Conservation (phyloP, 2,329 filamentous ascomycete species). For the Tolypocladium pustulatum region DNA sequence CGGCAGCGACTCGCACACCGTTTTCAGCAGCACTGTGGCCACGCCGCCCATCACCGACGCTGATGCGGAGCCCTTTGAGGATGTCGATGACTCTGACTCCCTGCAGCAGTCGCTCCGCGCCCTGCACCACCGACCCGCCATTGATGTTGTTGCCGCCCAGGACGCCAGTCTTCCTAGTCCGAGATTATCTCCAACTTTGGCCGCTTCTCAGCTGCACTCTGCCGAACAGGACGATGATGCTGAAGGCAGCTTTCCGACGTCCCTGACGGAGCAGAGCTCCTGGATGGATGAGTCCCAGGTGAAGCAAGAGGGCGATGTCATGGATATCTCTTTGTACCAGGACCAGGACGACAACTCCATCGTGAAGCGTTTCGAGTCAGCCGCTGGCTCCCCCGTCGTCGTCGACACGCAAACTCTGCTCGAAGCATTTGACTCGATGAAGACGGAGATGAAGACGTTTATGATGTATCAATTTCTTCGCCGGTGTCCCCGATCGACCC, state of each 20-base stretch:
- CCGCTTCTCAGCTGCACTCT: constrained; percentile 48
- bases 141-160: constrained; percentile 65
- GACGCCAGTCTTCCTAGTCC: constrained; percentile 93
- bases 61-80: constrained; percentile 51
- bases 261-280: constrained; percentile 15
- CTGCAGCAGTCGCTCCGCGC: constrained; percentile 35
- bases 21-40: constrained; percentile 54
- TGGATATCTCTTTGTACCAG: constrained; percentile 4
- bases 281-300: constrained; percentile 33
- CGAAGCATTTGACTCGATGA: constrained; percentile 83
- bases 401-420: constrained; percentile 80
- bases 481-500: constrained; percentile 74
- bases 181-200: constrained; percentile 82
- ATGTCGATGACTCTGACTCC: constrained; percentile 35
- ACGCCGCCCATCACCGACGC: constrained; percentile 68
- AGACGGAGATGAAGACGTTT: constrained; percentile 83
- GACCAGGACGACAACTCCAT: constrained; percentile 11
- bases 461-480: constrained; percentile 94
- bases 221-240: constrained; percentile 34
- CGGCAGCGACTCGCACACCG: constrained; percentile 45
- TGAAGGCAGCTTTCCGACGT: constrained; percentile 20
- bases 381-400: constrained; percentile 25
- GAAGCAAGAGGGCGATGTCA: constrained; percentile 13
- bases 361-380: neutral
- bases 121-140: constrained; percentile 37